Conservation (phyloP, 257 asterid genomes). For the Solanum appendiculatum region DNA sequence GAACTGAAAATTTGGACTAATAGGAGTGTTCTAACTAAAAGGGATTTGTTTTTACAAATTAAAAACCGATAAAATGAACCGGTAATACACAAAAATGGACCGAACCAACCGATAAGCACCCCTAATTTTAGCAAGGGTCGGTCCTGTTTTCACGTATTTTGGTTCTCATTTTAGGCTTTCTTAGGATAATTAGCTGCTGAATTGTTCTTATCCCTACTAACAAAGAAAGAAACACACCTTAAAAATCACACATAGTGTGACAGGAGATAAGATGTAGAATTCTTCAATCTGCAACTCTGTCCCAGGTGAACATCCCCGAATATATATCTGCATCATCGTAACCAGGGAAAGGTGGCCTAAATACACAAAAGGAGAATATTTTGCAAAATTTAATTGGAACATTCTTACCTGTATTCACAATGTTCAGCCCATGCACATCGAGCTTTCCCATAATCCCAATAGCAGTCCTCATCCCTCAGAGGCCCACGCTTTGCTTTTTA, state of each 20-base stretch:
- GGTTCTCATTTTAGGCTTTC: background rate
- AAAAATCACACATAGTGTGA: conserved; percentile 47
- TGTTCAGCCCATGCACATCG: conserved; percentile 93
- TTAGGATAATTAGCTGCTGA: background rate
- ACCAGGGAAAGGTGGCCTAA: background rate
- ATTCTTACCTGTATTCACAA: conserved; percentile 83
- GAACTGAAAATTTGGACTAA: no score
- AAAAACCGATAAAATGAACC: no score
- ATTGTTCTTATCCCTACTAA: background rate
- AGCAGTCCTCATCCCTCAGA: conserved; percentile 92
- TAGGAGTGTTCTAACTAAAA: no score
- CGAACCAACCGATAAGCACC: no score
- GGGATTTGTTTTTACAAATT: no score
- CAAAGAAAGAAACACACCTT: background rate
- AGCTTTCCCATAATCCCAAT: conserved; percentile 98
- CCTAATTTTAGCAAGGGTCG: background rate
- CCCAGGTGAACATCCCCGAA: conserved; percentile 98
- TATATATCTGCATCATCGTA: conserved; percentile 43
- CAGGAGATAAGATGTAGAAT: conserved; percentile 68
- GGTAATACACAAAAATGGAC: no score
- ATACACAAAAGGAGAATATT: background rate
- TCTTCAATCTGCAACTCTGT: conserved; percentile 91
- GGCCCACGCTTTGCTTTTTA: conserved; percentile 84
- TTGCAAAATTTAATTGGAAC: background rate
- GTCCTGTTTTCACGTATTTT: background rate